Base-by-base conservation (phyloP, 2,329 filamentous ascomycete species). In the Beauveria brongniartii region DNA sequence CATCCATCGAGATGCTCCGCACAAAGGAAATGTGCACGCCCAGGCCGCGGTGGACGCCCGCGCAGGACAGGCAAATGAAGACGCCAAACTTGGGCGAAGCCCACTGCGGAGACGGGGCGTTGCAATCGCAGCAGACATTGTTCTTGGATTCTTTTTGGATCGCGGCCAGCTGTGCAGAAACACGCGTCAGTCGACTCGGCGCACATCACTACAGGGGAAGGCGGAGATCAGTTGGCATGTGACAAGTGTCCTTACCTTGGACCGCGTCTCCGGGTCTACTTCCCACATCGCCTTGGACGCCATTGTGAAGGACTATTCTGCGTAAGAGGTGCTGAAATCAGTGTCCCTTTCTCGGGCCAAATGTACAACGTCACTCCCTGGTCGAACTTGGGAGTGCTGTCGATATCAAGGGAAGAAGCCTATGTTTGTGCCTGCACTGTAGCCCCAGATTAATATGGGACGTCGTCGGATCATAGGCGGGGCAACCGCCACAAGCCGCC, bases 1-100 rank as follows among this genome's bases (percentile, higher is more conserved):
- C 92, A 78, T 99, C 94, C 94, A 99, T 99, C 64, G 91, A 96
- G 71, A 97, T 94, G 70, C 90, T 94, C 63, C 94, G 89, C 65
- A 99, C 92, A 77, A 99, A 99, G 72, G 92, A 96, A 74, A 99
- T 96, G 80, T 99, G 94, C 41, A 99, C 94, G 64, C 94, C 94
- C 34, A 99, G 85, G 3, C 92, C 92, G 65, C 94, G 89, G 77
- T 99, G 94, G 58, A 94, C 90, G 68, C 94, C 94, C 40, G 92
- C 93, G 79, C 94, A 99, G 65, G 89, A 91, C 57, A 99, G 86
- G 77, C 94, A 99, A 82, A 99, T 97, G 80, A 99, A 99, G 74
- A 96, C 91, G 71, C 93, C 93, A 73, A 99, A 96, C 77, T 99
- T 99, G 65, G 94, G 94, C 43, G 92, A 82, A 67, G 94, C 93